phyloP scores from a whole-genome alignment of 768 basidiomycete species.

The Tephrocybe sp. region DNA sequence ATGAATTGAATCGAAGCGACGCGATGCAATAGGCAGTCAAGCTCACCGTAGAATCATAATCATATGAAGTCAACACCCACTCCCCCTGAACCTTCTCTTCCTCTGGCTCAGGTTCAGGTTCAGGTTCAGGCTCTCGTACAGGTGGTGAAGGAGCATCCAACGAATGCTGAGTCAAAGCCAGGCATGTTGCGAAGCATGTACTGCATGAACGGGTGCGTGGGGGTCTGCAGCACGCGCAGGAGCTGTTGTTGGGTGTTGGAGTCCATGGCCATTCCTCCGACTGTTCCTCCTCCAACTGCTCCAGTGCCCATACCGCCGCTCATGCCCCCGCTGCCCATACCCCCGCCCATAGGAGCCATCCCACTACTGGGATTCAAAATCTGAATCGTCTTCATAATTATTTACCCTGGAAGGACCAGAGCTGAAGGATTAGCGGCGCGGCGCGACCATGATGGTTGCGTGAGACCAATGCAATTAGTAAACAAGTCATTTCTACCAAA shows the following conservation, averaged over 20 bases:
- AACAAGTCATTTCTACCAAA: too few relatives aligned
- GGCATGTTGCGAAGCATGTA: constrained; percentile 54
- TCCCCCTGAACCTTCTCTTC: constrained; percentile 48
- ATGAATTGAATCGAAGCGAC: not conserved
- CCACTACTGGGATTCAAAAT: constrained; percentile 7
- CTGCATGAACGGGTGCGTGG: constrained; percentile 56
- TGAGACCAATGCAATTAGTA: too few relatives aligned
- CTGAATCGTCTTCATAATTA: too few relatives aligned
- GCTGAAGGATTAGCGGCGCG: too few relatives aligned
- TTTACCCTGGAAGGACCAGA: too few relatives aligned
- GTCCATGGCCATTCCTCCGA: constrained; percentile 18
- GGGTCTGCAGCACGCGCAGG: constrained; percentile 51
- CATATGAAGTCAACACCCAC: constrained; percentile 80
- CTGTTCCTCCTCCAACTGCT: not conserved
- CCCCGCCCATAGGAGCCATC: constrained; percentile 19
- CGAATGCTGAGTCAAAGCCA: constrained; percentile 40
- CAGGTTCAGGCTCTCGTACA: constrained; percentile 55
- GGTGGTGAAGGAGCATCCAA: constrained; percentile 52
- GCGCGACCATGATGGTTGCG: too few relatives aligned
- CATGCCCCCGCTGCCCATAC: constrained; percentile 3
- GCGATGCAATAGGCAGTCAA: not conserved
- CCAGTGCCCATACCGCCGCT: not conserved
- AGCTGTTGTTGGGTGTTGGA: constrained; percentile 36
- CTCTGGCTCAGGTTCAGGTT: constrained; percentile 44
- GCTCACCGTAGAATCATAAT: constrained; percentile 63